Evolutionary conservation across 2,329 filamentous ascomycete species (phyloP).

Genomic region (Fusarium brevicatenulatum): DNA sequence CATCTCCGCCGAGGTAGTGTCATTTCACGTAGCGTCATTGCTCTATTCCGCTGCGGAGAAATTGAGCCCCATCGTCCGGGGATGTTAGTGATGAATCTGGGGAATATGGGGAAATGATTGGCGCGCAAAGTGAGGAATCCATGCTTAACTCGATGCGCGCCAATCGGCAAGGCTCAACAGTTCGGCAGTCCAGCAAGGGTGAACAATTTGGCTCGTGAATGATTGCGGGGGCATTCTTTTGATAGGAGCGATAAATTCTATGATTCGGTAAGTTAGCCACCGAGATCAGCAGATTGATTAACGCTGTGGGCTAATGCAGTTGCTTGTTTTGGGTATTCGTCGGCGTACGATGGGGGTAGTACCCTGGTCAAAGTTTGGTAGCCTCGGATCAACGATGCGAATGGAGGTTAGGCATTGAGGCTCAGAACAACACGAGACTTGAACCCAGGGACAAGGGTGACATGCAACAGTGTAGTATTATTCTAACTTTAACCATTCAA

Average conservation of each 20-base stretch:
- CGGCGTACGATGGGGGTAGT: background rate
- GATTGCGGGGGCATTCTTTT: conserved; percentile 18
- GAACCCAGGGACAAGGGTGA: background rate
- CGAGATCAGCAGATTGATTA: conserved; percentile 26
- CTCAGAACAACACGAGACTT: conserved; percentile 9
- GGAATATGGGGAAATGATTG: conserved; percentile 30
- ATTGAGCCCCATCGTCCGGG: conserved; percentile 20
- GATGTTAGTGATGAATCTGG: conserved; percentile 19
- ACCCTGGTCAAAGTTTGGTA: conserved; percentile 5
- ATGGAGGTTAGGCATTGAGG: conserved; percentile 5
- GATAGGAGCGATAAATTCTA: conserved; percentile 27
- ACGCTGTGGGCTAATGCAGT: background rate
- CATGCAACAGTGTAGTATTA: background rate
- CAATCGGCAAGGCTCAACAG: background rate
- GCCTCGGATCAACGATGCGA: background rate
- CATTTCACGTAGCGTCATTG: background rate
- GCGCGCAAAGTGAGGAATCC: conserved; percentile 13
- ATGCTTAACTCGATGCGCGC: conserved; percentile 17
- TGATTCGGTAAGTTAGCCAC: background rate
- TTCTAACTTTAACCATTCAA: background rate
- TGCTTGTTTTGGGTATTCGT: background rate
- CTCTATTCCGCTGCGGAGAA: conserved; percentile 20
- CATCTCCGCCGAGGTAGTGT: conserved; percentile 12
- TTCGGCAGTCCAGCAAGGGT: conserved; percentile 19
- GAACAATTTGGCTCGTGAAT: background rate